Evolutionary conservation across 148 eudicot genomes (phyloP), one percentile per base, ranked within the genome.

Genomic region (Spergularia bocconei): DNA sequence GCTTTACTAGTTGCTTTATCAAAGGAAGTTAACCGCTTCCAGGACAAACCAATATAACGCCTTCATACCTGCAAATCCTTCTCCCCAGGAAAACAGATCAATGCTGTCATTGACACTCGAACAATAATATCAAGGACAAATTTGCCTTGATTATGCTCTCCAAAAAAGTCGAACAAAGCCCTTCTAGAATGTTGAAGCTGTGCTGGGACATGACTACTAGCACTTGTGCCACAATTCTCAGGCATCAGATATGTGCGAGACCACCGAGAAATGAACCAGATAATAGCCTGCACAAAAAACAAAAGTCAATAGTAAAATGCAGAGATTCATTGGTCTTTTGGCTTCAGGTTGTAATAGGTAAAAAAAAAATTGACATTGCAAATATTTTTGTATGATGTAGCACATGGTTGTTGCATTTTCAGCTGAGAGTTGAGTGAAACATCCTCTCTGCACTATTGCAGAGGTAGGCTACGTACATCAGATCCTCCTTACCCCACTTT

Each of bases 221-320:
- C 56, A 69, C 38, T 54, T 71, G 77, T 77, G 67, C 69, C 75
- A 84, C 72, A 78, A 80, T 78, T 83, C 75, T 86, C 86, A 75
- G 79, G 74, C 92, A 95, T 81, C 63, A 95, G 81, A 84, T 89
- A 95, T 54, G 99, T 95, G 75, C 87, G 70, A 65, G 94, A 88
- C 99, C 99, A 95, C 70, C 99, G 86, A 21, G 96, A 89, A 80
- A 95, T 87, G 77, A 95, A 95, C 99, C 99, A 95, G 78, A 91
- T 83, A 65, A 91, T 66, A 77, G 94, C 99, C 99, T 95, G 90
- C 77, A 65, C 13, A 74, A 73, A 78, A 47, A 53, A 77, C 47
- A 62, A 63, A 36, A 7, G 77, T 52, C 23, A 78, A 50, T 39
- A 68, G 50, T 68, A 68, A 12, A 19, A 68, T 68, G 38, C n/a